Percentiles rank a stretch among this genome's conserved stretches.
Evolutionary conservation across 2,329 filamentous ascomycete genomes (phyloP).

Genomic region (Zarea fungicola): DNA sequence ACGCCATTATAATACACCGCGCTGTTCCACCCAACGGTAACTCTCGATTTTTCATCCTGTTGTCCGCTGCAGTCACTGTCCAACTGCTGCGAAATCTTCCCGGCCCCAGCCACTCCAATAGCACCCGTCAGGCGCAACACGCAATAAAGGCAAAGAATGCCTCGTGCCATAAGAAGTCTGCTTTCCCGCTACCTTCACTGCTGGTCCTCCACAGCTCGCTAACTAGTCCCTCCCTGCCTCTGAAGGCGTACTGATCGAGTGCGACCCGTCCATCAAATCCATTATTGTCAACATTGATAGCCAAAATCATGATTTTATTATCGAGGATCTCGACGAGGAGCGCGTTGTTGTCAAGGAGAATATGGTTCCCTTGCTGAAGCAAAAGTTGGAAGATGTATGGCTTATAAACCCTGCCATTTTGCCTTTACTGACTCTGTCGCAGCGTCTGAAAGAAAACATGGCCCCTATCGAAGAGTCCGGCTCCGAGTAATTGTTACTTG

Average conservation of each 20-base stretch:
- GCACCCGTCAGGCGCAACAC: too few relatives aligned
- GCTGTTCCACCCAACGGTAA: too few relatives aligned
- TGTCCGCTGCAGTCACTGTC: too few relatives aligned
- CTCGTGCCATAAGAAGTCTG: conserved; percentile 52
- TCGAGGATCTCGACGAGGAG: conserved; percentile 74
- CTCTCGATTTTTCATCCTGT: too few relatives aligned
- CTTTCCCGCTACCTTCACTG: too few relatives aligned
- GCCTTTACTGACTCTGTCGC: conserved; percentile 3
- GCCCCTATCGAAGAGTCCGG: conserved; percentile 48
- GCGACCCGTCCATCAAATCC: conserved; percentile 82
- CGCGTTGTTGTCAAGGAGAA: conserved; percentile 70
- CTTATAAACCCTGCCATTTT: not conserved
- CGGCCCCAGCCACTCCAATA: too few relatives aligned
- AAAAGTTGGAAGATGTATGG: conserved; percentile 61
- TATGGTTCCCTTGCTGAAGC: conserved; percentile 64
- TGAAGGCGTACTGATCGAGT: conserved; percentile 68
- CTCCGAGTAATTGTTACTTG: conserved; percentile 34
- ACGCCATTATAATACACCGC: too few relatives aligned
- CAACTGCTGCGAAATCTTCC: too few relatives aligned
- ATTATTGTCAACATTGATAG: conserved; percentile 75
- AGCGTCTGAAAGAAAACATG: conserved; percentile 49
- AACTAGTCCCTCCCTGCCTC: not conserved
- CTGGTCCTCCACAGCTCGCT: too few relatives aligned
- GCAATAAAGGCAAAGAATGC: too few relatives aligned
- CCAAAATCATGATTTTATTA: conserved; percentile 66